phyloP scores from a whole-genome alignment of 768 basidiomycete genomes.

The Megacollybia marginata region DNA sequence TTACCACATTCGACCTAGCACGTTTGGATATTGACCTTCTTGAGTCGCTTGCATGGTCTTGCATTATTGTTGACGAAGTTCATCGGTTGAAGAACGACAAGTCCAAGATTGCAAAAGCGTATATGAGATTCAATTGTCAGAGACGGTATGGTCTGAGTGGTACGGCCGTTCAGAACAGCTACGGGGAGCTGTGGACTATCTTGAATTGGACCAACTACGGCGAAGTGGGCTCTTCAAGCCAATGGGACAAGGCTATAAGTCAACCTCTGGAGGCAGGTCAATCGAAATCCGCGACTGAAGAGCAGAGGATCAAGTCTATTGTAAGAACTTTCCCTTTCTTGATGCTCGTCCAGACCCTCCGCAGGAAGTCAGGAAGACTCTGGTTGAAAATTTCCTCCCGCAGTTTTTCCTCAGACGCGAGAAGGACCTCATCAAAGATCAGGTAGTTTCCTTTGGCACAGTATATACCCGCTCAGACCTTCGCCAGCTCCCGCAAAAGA shows the following conservation, averaged over 20 bases:
- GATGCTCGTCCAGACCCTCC: slow-evolving; percentile 1
- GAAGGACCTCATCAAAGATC: slow-evolving; percentile 68
- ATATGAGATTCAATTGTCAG: slow-evolving; percentile 59
- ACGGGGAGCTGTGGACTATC: slow-evolving; percentile 88
- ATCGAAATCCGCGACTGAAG: slow-evolving; percentile 53
- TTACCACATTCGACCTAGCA: slow-evolving; percentile 77
- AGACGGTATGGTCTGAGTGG: slow-evolving; percentile 85
- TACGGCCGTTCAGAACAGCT: slow-evolving; percentile 75
- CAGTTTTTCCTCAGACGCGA: slow-evolving; percentile 82
- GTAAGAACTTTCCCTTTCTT: slow-evolving; percentile 23
- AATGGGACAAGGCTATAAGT: slow-evolving; percentile 74
- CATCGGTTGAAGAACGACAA: slow-evolving; percentile 81
- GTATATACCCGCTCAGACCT: neutral
- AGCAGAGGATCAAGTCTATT: slow-evolving; percentile 48
- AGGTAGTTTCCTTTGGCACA: slow-evolving; percentile 27
- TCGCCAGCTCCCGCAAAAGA: slow-evolving; percentile 74
- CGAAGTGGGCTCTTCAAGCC: slow-evolving; percentile 55
- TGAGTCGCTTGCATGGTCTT: slow-evolving; percentile 62
- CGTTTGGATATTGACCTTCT: slow-evolving; percentile 64
- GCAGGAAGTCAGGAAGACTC: slow-evolving; percentile 49
- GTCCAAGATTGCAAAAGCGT: slow-evolving; percentile 59
- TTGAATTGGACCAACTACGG: slow-evolving; percentile 90
- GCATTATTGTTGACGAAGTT: slow-evolving; percentile 81
- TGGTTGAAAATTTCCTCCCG: slow-evolving; percentile 69
- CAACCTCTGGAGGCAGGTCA: slow-evolving; percentile 65